Base-by-base conservation (phyloP, 805 yeast genomes). In the Candida verbasci region DNA sequence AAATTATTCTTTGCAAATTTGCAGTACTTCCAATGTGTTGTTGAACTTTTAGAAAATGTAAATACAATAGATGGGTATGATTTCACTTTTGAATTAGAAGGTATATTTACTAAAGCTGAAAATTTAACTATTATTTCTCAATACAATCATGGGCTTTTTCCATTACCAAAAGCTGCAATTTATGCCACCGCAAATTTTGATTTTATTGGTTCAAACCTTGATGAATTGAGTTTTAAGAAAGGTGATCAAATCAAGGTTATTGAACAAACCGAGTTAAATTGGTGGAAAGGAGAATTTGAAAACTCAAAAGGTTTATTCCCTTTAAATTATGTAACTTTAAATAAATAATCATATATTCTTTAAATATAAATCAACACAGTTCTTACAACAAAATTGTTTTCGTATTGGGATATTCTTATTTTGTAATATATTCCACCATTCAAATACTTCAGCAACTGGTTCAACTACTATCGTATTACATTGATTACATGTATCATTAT, bases 401-500 rank as follows among this genome's bases (percentile, higher is more conserved):
- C 72, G 69, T 18, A 79, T 62, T 0, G 86, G 84, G 3, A 78
- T 55, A 24, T 62, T 51, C 24, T 56, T 62, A 38, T 78, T 71
- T 25, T 63, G 69, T 34, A 72, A 62, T 31, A 77, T 62, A 46
- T 79, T 80, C 85, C 86, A 79, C 84, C 84, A 79, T 49, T 79
- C 85, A 42, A 71, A 50, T 1, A 72, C 65, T 45, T 78, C 80
- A 0, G 83, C 84, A 10, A 68, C 64, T 2, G 81, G 74, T 38
- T 77, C 79, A 6, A 77, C 70, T 3, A 72, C 61, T n/a, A 68
- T 58, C 3, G 53, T 40, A 6, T 62, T 54, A 52, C 86, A 79
- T 28, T 62, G 59, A 3, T 76, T 71, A 49, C 86, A 79, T 0
- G 65, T 58, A 40, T 77, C 81, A 11, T 70, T 68, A 45, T 68